phyloP scores from a whole-genome alignment of 2,329 filamentous ascomycete species.

The Claviceps purpurea region DNA sequence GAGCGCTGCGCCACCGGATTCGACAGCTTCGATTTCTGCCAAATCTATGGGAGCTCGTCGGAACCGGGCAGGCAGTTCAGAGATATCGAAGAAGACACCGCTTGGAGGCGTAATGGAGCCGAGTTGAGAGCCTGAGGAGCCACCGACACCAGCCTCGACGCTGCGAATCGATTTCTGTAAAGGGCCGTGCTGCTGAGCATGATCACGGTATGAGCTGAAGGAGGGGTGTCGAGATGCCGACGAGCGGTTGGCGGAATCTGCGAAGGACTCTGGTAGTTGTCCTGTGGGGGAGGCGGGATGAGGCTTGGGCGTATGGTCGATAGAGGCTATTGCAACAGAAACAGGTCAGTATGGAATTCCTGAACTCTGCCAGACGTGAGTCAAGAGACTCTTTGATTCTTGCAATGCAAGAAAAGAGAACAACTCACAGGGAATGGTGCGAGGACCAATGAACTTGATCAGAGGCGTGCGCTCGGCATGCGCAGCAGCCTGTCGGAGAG shows the following conservation, averaged over 20 bases:
- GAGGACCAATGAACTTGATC: constrained; percentile 50
- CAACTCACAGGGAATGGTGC: constrained; percentile 38
- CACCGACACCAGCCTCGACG: constrained; percentile 36
- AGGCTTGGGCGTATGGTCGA: constrained; percentile 61
- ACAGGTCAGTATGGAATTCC: constrained; percentile 9
- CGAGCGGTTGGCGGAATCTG: constrained; percentile 18
- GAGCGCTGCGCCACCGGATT: constrained; percentile 70
- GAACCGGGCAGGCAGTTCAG: constrained; percentile 77
- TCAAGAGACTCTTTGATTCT: background rate
- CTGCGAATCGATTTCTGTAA: constrained; percentile 44
- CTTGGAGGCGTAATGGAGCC: constrained; percentile 57
- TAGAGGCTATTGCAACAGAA: constrained; percentile 33
- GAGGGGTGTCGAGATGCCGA: constrained; percentile 35
- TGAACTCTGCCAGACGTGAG: no score
- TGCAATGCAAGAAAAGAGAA: background rate
- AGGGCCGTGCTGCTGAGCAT: constrained; percentile 66
- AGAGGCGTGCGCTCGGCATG: constrained; percentile 46
- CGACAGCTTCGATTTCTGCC: constrained; percentile 88
- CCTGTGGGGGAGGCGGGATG: constrained; percentile 59
- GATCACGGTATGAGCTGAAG: constrained; percentile 66
- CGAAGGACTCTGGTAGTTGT: constrained; percentile 44
- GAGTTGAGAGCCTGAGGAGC: constrained; percentile 52
- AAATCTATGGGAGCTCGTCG: constrained; percentile 57
- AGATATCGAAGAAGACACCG: constrained; percentile 78
- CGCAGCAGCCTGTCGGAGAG: constrained; percentile 44